Base-by-base conservation (phyloP, 257 asterid species). In the Petunia axillaris region DNA sequence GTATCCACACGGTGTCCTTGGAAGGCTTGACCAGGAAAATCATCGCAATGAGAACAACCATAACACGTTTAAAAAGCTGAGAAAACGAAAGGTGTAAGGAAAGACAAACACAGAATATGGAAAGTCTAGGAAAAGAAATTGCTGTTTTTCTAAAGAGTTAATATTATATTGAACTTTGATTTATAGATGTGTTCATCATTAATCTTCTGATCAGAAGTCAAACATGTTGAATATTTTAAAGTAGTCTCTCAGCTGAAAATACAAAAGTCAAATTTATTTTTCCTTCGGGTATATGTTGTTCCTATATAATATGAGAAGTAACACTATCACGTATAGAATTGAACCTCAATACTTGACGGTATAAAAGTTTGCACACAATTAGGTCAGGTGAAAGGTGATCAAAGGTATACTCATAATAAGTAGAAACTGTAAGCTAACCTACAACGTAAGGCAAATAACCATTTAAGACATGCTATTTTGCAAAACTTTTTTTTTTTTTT, bases 91-190 rank as follows among this genome's bases (percentile, higher is more conserved):
- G 59, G 59, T 70, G 59, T 70, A 70, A 46, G 25, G 10, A 70
- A 64, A 11, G 70, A 64, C 44, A 64, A 64, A 37, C 3, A 5
- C 9, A 46, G 59, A 71, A 48, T 9, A 46, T 71, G 43, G 2
- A 48, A 48, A 71, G 60, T 71, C 77, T 46, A 71, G 48, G 59
- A 46, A 46, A 71, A 10, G 59, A 43, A 71, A 48, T 71, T 71
- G 60, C 43, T 8, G 16, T 60, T 62, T 9, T 66, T 40, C 4
- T 3, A 41, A 41, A 41, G 2, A n/a, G 2, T 43, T 8, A n/a
- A 67, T 15, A 43, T 5, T 25, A 25, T 25, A 25, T 25, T 25
- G 25, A 43, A n/a, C 39, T 43, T 67, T 67, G 4, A 43, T 43
- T 43, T 67, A 67, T 66, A 40, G 39, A n/a, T 67, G 15, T 41